These are phyloP conservation scores for Nemania abortiva DNA, from an alignment of 2,329 filamentous ascomycete genomes.

Conservation along the genomic window DNA sequence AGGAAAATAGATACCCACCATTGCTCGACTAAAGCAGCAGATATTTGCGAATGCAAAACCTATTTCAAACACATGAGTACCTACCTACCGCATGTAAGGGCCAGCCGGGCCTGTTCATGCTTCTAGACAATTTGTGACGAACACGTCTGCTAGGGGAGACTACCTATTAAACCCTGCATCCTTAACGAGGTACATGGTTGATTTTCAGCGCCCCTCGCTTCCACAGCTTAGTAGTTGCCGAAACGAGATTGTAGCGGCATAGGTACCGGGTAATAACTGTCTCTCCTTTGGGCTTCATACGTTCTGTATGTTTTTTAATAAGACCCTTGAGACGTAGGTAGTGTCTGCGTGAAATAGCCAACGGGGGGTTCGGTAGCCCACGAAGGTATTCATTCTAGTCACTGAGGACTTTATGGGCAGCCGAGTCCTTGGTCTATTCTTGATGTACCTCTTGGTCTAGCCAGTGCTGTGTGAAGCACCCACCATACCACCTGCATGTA, in stretches of 20 bases:
- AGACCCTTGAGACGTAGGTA: not conserved
- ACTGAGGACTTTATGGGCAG: not conserved
- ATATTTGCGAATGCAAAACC: not conserved
- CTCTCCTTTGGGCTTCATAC: not conserved
- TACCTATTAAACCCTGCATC: not conserved
- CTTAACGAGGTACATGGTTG: not conserved
- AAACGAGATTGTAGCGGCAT: not conserved
- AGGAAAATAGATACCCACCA: conserved; percentile 23
- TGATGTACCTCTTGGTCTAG: not conserved
- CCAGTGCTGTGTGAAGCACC: not conserved
- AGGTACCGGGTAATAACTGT: not conserved
- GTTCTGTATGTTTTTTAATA: not conserved
- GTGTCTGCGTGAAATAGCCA: not conserved
- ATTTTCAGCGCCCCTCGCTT: not conserved
- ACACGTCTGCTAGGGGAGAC: not conserved
- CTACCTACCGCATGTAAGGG: not conserved
- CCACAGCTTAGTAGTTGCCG: not conserved
- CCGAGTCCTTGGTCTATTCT: not conserved
- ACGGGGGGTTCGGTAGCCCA: not conserved
- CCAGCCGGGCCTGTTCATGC: not conserved
- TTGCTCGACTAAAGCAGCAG: not conserved
- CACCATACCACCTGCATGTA: too few relatives aligned
- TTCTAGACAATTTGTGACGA: not conserved
- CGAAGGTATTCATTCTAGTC: not conserved
- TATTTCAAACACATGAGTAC: not conserved